phyloP scores from a whole-genome alignment of 306 rosid genomes.

The Vachellia pachyceras region DNA sequence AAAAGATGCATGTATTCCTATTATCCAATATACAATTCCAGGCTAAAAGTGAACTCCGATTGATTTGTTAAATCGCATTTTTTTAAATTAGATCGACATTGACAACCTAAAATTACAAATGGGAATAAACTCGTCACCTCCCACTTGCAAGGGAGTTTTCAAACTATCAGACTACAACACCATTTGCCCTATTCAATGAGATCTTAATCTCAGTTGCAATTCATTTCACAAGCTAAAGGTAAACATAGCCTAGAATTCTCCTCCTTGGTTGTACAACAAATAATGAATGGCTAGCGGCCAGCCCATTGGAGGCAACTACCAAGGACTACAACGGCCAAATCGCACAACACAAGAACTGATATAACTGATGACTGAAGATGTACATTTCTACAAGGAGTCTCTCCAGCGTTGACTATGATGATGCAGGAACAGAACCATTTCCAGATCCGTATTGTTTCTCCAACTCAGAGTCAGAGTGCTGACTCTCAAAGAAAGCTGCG shows the following conservation, averaged over 20 bases:
- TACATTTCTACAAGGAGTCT: slow-evolving; percentile 4
- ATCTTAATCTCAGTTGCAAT: no score
- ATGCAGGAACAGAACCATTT: slow-evolving; percentile 51
- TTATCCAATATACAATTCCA: no score
- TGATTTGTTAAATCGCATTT: no score
- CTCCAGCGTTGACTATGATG: slow-evolving; percentile 29
- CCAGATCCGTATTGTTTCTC: slow-evolving; percentile 37
- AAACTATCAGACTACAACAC: no score
- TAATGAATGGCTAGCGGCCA: slow-evolving; percentile 11
- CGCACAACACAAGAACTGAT: slow-evolving; percentile 23
- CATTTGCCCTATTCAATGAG: no score
- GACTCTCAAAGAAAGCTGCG: slow-evolving; percentile 68
- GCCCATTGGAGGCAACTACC: slow-evolving; percentile 23
- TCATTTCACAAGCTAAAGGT: background rate
- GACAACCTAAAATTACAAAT: no score
- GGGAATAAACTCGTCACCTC: no score
- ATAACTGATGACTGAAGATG: slow-evolving; percentile 33
- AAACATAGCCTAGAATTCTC: background rate
- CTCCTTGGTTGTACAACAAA: background rate
- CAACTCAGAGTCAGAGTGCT: slow-evolving; percentile 41
- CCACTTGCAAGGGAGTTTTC: no score
- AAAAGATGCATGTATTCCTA: no score
- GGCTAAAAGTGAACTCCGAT: no score
- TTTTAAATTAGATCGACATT: no score
- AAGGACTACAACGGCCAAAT: slow-evolving; percentile 26